These are phyloP conservation scores for Rubroshorea leprosula DNA, from an alignment of 345 rosid species.

Conservation along the genomic window DNA sequence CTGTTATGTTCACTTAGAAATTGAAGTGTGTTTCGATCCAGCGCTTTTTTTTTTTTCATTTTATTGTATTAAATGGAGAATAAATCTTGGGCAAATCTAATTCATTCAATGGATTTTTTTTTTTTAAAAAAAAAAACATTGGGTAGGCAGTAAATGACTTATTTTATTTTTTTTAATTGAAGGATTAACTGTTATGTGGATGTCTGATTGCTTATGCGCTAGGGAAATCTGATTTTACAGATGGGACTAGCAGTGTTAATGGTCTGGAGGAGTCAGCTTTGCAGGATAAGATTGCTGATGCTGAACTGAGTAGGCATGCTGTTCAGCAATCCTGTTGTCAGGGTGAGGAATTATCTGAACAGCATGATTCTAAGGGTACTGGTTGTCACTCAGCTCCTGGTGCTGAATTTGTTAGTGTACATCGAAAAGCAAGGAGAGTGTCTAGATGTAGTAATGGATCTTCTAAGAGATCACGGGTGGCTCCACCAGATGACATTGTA, in stretches of 20 bases:
- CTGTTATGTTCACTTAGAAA: background rate
- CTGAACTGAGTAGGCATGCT: conserved; percentile 21
- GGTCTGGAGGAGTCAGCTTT: conserved; percentile 27
- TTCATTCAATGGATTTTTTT: no score
- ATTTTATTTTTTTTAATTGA: no score
- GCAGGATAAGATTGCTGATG: conserved; percentile 31
- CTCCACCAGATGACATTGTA: conserved; percentile 40
- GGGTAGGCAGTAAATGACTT: no score
- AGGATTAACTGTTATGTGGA: no score
- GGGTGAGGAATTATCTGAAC: conserved; percentile 35
- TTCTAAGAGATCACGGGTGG: conserved; percentile 48
- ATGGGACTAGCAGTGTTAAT: conserved; percentile 28
- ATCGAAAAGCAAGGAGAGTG: conserved; percentile 50
- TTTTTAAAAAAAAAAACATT: background rate
- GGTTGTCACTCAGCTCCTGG: conserved; percentile 25
- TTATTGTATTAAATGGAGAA: background rate
- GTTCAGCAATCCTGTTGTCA: conserved; percentile 28
- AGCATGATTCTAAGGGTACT: conserved; percentile 21
- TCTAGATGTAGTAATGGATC: conserved; percentile 43
- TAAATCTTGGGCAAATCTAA: no score
- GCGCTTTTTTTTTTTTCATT: background rate
- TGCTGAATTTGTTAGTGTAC: conserved; percentile 28
- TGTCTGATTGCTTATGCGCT: no score
- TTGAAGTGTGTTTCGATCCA: background rate
- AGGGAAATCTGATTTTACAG: conserved; percentile 26